Evolutionary conservation across 2,329 filamentous ascomycete genomes (phyloP), one percentile per base, ranked within the genome.

Genomic region (Fusarium cyanostomum): DNA sequence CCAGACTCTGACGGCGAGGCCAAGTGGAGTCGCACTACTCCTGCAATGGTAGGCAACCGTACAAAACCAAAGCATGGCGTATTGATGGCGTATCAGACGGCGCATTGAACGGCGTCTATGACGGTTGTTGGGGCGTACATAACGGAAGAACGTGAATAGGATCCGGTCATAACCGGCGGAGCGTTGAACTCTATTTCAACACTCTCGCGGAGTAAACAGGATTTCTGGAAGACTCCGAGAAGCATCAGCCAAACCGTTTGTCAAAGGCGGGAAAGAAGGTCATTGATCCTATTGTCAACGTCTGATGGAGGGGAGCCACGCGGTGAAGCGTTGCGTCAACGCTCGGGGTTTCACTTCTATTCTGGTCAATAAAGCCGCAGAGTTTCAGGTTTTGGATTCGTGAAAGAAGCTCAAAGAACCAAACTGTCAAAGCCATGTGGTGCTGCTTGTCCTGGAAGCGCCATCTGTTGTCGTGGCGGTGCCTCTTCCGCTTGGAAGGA

Each of bases 401-500:
- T 4, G 24, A 58, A 37, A 35, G 38, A 62, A 52, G 52, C 33
- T 41, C 49, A 59, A 49, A 66, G 48, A 37, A 52, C 13, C 13
- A 48, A 63, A 42, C 21, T 54, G 53, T 37, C 62, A 66, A 49
- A 37, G 30, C 58, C 58, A 64, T 66, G 62, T 64, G 62, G 56
- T 54, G 49, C 38, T 37, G 21, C 4, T 4, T 21, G 21, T 21
- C 21, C 21, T 21, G 33, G 42, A 7, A 39, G 9, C 37, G 37
- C 42, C 27, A 13, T 50, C 16, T 11, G 12, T 12, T 37, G 65
- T 38, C 42, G 49, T 56, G 45, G 50, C 48, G 52, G 60, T 68
- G 65, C 60, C 66, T 67, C 60, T 65, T 52, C 66, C 66, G 66
- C 21, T 52, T 52, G 50, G 51, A 49, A 42, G 46, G 33, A 51